These are phyloP conservation scores for Lentinula sp. DNA, from an alignment of 768 basidiomycete species.

Conservation along the genomic window DNA sequence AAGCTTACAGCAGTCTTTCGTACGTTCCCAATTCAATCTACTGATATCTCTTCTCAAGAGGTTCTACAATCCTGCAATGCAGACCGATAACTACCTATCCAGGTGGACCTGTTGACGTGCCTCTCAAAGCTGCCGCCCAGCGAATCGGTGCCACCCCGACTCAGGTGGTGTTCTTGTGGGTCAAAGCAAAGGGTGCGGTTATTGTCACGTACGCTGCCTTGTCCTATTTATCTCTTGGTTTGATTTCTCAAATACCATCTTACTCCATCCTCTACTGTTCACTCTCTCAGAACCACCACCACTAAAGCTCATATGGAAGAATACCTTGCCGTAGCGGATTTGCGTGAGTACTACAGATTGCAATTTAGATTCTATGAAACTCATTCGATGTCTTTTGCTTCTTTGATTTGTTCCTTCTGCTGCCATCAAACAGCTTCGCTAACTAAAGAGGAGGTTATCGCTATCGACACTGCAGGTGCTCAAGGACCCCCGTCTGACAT, in stretches of 20 bases:
- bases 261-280: not conserved
- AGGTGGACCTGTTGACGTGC: conserved; percentile 59
- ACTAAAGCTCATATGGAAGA: conserved; percentile 56
- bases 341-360: conserved; percentile 26
- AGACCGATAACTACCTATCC: conserved; percentile 56
- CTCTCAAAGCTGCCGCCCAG: conserved; percentile 45
- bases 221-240: not conserved
- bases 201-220: conserved; percentile 53
- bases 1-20: conserved; percentile 52
- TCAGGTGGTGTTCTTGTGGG: conserved; percentile 73
- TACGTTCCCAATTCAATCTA: conserved; percentile 11
- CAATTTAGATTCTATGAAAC: too few relatives aligned
- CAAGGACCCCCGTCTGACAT: conserved; percentile 23
- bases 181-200: conserved; percentile 56
- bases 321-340: conserved; percentile 61
- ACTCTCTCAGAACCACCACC: conserved; percentile 45
- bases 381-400: not conserved
- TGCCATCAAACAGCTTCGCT: conserved; percentile 34
- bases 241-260: too few relatives aligned
- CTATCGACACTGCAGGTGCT: conserved; percentile 60
- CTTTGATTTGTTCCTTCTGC: not conserved
- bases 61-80: conserved; percentile 5
- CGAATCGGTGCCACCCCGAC: conserved; percentile 48
- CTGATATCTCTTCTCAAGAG: not conserved
- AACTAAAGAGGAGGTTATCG: conserved; percentile 50